These are phyloP conservation scores for Fragilariopsis cylindrus DNA, from an alignment of 108 stramenopile genomes.

Conservation along the genomic window DNA sequence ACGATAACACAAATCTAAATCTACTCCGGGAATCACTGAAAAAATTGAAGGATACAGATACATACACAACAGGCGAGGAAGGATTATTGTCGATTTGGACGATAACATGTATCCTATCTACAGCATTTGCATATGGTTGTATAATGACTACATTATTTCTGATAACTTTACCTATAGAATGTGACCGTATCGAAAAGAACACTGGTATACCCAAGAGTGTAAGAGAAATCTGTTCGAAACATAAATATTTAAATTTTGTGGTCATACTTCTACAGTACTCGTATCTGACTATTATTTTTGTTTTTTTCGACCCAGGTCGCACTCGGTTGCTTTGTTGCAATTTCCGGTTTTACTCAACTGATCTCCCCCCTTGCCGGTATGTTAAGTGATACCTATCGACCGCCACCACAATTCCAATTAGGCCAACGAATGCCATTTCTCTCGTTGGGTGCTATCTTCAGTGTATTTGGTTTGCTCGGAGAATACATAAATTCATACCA, in stretches of 20 bases:
- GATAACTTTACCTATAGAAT: conserved; percentile 64
- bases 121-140: conserved; percentile 63
- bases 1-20: neutral
- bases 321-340: conserved; percentile 58
- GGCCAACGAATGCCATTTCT: conserved; percentile 65
- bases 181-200: conserved; percentile 47
- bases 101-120: conserved; percentile 44
- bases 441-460: conserved; percentile 41
- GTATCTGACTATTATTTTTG: neutral
- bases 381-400: conserved; percentile 51
- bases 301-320: conserved; percentile 25
- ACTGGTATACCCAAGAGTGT: conserved; percentile 37
- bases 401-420: conserved; percentile 38
- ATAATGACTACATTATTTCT: conserved; percentile 67
- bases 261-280: neutral
- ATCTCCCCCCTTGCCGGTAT: conserved; percentile 60
- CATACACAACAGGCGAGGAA: neutral
- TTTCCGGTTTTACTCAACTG: conserved; percentile 62
- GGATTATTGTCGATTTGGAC: conserved; percentile 21
- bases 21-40: neutral
- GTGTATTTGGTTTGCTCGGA: conserved; percentile 49
- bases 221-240: neutral
- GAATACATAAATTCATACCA: conserved; percentile 42
- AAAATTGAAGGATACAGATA: neutral
- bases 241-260: neutral